Evolutionary conservation across 202 grass and related monocot species (phyloP).

Genomic region (Brachypodium distachyon): DNA sequence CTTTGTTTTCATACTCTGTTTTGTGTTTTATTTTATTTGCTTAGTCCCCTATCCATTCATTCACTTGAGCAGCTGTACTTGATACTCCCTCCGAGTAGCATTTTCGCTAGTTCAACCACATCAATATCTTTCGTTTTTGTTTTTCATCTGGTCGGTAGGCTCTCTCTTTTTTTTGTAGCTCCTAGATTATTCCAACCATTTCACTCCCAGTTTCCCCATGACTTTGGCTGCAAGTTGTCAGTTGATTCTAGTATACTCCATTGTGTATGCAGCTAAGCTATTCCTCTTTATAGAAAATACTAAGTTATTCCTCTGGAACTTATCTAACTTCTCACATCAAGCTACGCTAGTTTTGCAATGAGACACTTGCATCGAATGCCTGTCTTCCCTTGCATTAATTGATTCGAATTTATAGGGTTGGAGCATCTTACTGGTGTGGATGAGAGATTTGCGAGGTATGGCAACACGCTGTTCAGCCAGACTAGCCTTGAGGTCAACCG

Average conservation of each 20-base stretch:
- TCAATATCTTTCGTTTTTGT: neutral
- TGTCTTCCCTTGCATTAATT: neutral
- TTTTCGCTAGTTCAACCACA: neutral
- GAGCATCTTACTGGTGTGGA: conserved; percentile 57
- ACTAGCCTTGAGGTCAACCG: conserved; percentile 75
- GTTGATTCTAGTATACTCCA: neutral
- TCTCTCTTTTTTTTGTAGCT: neutral
- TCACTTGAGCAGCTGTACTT: neutral
- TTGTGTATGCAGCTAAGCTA: neutral
- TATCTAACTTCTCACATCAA: neutral
- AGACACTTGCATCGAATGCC: neutral
- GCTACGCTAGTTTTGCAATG: neutral
- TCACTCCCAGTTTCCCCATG: neutral
- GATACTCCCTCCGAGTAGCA: too few species aligned
- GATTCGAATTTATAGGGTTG: conserved; percentile 49
- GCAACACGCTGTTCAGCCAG: conserved; percentile 63
- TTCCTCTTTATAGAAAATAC: too few species aligned
- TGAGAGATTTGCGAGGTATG: conserved; percentile 53
- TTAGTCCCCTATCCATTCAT: neutral
- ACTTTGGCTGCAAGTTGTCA: neutral
- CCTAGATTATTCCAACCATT: neutral
- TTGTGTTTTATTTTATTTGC: neutral
- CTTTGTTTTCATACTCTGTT: neutral
- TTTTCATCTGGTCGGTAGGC: neutral
- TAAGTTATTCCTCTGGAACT: neutral